Conservation (phyloP, 495 filamentous ascomycete species). For the Tricharina praecox region DNA sequence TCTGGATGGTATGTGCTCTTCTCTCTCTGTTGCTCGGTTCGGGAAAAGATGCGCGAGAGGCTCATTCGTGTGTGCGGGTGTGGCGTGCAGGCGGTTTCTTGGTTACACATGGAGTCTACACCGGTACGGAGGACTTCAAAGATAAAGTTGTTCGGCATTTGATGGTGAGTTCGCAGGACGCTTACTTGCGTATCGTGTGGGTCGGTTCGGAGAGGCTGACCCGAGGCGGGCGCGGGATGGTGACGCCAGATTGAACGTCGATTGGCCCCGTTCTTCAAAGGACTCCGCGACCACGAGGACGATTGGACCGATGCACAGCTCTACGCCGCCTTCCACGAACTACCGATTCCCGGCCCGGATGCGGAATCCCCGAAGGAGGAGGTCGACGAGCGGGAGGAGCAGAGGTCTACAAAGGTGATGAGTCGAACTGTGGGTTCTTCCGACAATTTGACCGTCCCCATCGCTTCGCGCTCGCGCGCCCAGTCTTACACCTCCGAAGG, state of each 20-base stretch:
- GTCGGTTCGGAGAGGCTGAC: not conserved
- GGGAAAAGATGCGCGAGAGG: too few species aligned
- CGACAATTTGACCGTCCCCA: conserved; percentile 57
- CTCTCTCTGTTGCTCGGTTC: not conserved
- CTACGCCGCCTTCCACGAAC: conserved; percentile 71
- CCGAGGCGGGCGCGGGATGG: not conserved
- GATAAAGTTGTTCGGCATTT: conserved; percentile 79
- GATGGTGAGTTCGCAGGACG: too few species aligned
- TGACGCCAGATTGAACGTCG: conserved; percentile 65
- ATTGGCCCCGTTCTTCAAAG: conserved; percentile 87
- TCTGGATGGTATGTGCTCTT: conserved; percentile 46
- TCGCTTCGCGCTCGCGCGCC: conserved; percentile 44
- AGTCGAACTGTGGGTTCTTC: conserved; percentile 26
- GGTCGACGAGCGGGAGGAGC: too few species aligned
- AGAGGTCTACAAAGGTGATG: not conserved
- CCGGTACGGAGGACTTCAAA: conserved; percentile 80
- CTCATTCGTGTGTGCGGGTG: not conserved
- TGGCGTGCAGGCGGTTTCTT: conserved; percentile 53
- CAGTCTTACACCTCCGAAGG: conserved; percentile 58
- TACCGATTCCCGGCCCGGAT: conserved; percentile 70
- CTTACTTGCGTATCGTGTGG: too few species aligned
- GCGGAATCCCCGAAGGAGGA: conserved; percentile 46
- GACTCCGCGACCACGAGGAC: conserved; percentile 71
- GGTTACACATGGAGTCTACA: conserved; percentile 87
- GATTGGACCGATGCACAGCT: conserved; percentile 90